A percentile compares a stretch with the other conserved stretches of the same genome.
These are phyloP conservation scores for Amanita brunnescens DNA, from an alignment of 768 basidiomycete species.

Conservation along the genomic window DNA sequence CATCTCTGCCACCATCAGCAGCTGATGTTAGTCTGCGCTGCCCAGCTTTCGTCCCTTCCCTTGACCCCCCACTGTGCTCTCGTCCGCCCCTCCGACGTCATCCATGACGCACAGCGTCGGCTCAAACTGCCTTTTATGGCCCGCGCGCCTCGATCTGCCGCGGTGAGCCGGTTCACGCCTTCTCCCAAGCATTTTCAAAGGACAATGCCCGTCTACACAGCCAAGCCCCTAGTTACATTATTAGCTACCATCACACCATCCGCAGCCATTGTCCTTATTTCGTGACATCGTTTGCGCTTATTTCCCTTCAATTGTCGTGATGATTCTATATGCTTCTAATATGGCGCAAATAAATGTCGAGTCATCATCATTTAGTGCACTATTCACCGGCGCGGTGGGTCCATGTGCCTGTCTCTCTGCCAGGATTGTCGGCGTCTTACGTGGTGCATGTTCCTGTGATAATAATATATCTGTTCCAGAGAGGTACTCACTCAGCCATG, in stretches of 20 bases:
- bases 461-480: background rate
- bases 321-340: background rate
- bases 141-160: background rate
- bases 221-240: slow-evolving; percentile 2
- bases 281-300: background rate
- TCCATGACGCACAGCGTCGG: background rate
- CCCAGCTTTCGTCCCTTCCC: background rate
- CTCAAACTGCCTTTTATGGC: background rate
- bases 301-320: background rate
- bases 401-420: background rate
- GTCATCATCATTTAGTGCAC: too few species aligned
- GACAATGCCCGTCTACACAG: background rate
- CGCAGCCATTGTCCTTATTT: background rate
- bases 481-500: background rate
- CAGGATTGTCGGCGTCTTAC: background rate
- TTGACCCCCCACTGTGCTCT: background rate
- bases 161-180: background rate
- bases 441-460: background rate
- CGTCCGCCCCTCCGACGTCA: background rate
- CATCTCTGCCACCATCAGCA: slow-evolving; percentile 8
- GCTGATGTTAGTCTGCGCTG: slow-evolving; percentile 8
- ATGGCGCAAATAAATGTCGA: background rate
- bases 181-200: background rate
- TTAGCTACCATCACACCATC: slow-evolving; percentile 1
- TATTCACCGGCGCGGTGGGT: background rate